Conservation (phyloP, 2,329 filamentous ascomycete species). For the Nannizzia gypsea region DNA sequence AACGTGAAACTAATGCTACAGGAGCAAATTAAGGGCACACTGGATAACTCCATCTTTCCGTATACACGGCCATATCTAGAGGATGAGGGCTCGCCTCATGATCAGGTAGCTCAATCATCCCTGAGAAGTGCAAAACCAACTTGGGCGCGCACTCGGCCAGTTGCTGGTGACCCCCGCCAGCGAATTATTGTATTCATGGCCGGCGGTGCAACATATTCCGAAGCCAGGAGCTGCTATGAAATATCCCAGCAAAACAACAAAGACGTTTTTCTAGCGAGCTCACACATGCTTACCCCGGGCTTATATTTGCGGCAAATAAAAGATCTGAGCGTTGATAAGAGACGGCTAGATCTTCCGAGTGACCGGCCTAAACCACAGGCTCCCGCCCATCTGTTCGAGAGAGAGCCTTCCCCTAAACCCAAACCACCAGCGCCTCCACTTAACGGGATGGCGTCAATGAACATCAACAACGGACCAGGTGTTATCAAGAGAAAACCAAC, state of each 20-base stretch:
- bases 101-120: slow-evolving; percentile 54
- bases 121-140: slow-evolving; percentile 85
- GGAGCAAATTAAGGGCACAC: slow-evolving; percentile 51
- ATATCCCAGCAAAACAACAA: slow-evolving; percentile 58
- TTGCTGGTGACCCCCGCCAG: slow-evolving; percentile 69
- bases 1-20: slow-evolving; percentile 75
- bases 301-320: slow-evolving; percentile 73
- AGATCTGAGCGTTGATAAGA: slow-evolving; percentile 64
- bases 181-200: slow-evolving; percentile 90
- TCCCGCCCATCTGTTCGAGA: slow-evolving; percentile 76
- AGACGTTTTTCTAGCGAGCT: slow-evolving; percentile 79
- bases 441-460: slow-evolving; percentile 27
- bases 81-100: slow-evolving; percentile 32
- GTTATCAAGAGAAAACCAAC: slow-evolving; percentile 7
- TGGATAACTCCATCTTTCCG: slow-evolving; percentile 58
- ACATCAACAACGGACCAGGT: slow-evolving; percentile 25
- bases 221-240: slow-evolving; percentile 82
- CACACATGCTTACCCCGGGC: slow-evolving; percentile 81
- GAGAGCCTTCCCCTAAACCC: slow-evolving; percentile 47
- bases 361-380: slow-evolving; percentile 71
- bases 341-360: slow-evolving; percentile 65
- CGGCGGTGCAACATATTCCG: slow-evolving; percentile 86
- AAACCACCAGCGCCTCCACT: slow-evolving; percentile 27
- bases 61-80: slow-evolving; percentile 58
- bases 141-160: slow-evolving; percentile 75